Conservation (phyloP, 352 stramenopile species). For the Pythium guiyangense region DNA sequence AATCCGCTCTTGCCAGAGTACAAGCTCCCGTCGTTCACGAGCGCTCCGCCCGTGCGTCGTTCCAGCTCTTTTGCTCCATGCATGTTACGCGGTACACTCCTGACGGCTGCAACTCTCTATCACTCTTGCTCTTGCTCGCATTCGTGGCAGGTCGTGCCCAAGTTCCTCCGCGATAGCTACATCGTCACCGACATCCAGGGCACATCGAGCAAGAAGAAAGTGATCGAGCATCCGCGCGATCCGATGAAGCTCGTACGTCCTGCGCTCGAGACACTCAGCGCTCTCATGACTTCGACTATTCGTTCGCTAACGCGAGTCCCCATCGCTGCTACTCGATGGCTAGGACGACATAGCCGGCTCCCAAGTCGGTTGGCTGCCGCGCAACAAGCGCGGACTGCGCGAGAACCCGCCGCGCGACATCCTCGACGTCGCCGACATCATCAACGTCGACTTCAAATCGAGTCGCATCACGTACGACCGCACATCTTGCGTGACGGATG, state of each 20-base stretch:
- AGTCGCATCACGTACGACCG: slow-evolving; percentile 54
- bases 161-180: slow-evolving; percentile 75
- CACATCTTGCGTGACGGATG: no score
- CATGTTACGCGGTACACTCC: not conserved
- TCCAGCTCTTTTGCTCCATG: not conserved
- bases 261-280: no score
- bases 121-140: not conserved
- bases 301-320: not conserved
- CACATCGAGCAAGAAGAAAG: slow-evolving; percentile 37
- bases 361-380: slow-evolving; percentile 48
- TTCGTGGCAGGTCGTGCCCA: slow-evolving; percentile 26
- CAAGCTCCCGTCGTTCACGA: slow-evolving; percentile 47
- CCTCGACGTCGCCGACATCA: slow-evolving; percentile 63
- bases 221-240: slow-evolving; percentile 43
- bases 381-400: slow-evolving; percentile 43
- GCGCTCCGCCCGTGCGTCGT: slow-evolving; percentile 26
- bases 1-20: slow-evolving; percentile 64
- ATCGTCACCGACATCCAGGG: slow-evolving; percentile 70
- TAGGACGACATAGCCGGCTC: slow-evolving; percentile 57
- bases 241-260: slow-evolving; percentile 30
- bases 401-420: slow-evolving; percentile 59
- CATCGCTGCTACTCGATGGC: not conserved
- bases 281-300: not conserved
- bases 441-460: slow-evolving; percentile 63
- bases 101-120: not conserved